Evolutionary conservation across 352 stramenopile species (phyloP), one percentile per base, ranked within the genome.

Genomic region (Phytophthora meadii): DNA sequence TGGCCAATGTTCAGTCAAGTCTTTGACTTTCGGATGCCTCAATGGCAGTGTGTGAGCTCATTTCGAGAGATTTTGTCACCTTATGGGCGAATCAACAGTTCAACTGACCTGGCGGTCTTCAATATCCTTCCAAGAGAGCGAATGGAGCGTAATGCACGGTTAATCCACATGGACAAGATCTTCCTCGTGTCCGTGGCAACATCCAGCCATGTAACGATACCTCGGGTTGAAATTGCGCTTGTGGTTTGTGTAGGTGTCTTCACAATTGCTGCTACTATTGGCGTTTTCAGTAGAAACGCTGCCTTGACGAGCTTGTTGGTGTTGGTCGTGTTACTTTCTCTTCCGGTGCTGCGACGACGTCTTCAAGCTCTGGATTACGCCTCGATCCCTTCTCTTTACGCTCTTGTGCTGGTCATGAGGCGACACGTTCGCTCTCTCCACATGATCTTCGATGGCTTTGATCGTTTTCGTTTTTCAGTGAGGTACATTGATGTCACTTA

Each of bases 391-490:
- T 87, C 72, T 27, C 45, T 93, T 9, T 83, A 72, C 19, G 51
- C 53, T 5, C 61, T 88, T 17, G 72, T 70, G 59, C 70, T 75
- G 47, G 48, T 90, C 39, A 85, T 93, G 66, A 65, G 61, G 5
- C 77, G 70, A 9, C 69, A 77, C 15, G 74, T 76, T 34, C 65
- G 74, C 8, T 70, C 61, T 8, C 60, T 93, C 1, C 69, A 78
- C 15, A 53, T 70, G 54, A 77, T 91, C 46, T 90, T 90, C 63
- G 75, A 90, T 27, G 78, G 76, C n/a, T 89, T 89, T 55, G 76
- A 91, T 25, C 54, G 56, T n/a, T n/a, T n/a, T n/a, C n/a, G n/a
- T n/a, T n/a, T n/a, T n/a, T n/a, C n/a, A n/a, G n/a, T n/a, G n/a
- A n/a, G n/a, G n/a, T n/a, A n/a, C n/a, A n/a, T n/a, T n/a, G n/a